Evolutionary conservation across 306 rosid genomes (phyloP).

Genomic region (Begonia masoniana): DNA sequence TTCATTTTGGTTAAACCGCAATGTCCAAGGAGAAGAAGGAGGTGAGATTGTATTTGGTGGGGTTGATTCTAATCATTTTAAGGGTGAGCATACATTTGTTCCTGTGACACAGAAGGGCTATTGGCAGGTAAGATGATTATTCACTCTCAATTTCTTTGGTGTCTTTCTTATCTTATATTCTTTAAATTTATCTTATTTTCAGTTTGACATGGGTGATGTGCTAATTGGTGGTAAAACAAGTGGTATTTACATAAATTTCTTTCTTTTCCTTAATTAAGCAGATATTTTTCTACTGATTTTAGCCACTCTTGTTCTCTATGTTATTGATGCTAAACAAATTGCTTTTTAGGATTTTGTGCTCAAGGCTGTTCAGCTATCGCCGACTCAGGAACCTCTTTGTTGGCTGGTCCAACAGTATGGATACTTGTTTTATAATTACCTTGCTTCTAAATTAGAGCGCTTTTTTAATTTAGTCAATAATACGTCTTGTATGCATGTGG

Average conservation of each 20-base stretch:
- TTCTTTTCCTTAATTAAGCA: not conserved
- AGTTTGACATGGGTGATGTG: slow-evolving; percentile 87
- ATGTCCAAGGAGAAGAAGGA: slow-evolving; percentile 45
- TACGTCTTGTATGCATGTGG: too few relatives aligned
- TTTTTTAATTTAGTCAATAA: too few relatives aligned
- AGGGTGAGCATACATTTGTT: slow-evolving; percentile 72
- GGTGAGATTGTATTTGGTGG: slow-evolving; percentile 97
- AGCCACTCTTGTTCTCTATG: too few relatives aligned
- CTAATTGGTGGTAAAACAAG: slow-evolving; percentile 59
- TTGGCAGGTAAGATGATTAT: slow-evolving; percentile 67
- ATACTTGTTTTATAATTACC: not conserved
- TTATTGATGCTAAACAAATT: slow-evolving; percentile 2
- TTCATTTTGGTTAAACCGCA: slow-evolving; percentile 95
- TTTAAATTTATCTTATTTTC: slow-evolving; percentile 4
- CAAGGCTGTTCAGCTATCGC: slow-evolving; percentile 72
- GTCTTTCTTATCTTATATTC: not conserved
- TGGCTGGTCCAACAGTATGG: slow-evolving; percentile 90
- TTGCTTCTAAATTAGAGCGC: too few relatives aligned
- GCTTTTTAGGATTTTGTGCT: slow-evolving; percentile 57
- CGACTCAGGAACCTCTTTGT: slow-evolving; percentile 91
- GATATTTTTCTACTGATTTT: too few relatives aligned
- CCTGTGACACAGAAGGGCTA: slow-evolving; percentile 78
- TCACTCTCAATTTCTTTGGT: not conserved
- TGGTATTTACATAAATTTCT: slow-evolving; percentile 26
- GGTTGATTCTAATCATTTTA: slow-evolving; percentile 77